Evolutionary conservation across 352 stramenopile genomes (phyloP), one percentile per base, ranked within the genome.

Genomic region (Globisporangium polare): DNA sequence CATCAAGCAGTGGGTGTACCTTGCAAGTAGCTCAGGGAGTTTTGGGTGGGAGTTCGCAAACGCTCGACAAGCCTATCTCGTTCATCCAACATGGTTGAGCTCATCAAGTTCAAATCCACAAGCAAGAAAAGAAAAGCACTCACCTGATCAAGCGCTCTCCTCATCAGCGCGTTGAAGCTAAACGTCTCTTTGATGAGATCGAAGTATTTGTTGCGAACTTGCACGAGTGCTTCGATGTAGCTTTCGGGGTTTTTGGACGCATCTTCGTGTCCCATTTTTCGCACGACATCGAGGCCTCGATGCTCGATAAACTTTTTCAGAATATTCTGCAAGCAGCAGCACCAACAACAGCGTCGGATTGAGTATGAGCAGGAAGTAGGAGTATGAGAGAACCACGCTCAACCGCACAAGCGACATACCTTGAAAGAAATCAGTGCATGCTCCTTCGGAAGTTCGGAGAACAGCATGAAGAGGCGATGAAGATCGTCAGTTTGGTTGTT

Each of bases 161-260:
- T 70, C 86, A 95, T 95, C 46, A 95, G 63, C 10, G 86, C 77
- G 51, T 95, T 83, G 39, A 86, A 94, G 9, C 74, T 73, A 62
- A 95, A 95, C 0, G 86, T 82, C n/a, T 90, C 80, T 60, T 91
- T 89, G 57, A 94, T 93, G 41, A 95, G 61, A 26, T 90, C 81
- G 26, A 84, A 90, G 53, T 90, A 94, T 55, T 83, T 88, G 65
- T 90, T 90, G 43, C 84, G 83, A 58, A 95, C 76, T 77, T 89
- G 70, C 33, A 95, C 83, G 8, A 95, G 52, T 12, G 86, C 84
- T 70, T 95, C 86, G 26, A 95, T 92, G 62, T 95, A 95, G 10
- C 80, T 75, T 56, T 95, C 83, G 13, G 86, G 82, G 53, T 90
- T 87, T 29, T 88, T 90, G 1, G 83, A 81, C n/a, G 82, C 75